Evolutionary conservation across 176 grass and related monocot genomes (phyloP), one percentile per base, ranked within the genome.

Genomic region (Juncus inflexus): DNA sequence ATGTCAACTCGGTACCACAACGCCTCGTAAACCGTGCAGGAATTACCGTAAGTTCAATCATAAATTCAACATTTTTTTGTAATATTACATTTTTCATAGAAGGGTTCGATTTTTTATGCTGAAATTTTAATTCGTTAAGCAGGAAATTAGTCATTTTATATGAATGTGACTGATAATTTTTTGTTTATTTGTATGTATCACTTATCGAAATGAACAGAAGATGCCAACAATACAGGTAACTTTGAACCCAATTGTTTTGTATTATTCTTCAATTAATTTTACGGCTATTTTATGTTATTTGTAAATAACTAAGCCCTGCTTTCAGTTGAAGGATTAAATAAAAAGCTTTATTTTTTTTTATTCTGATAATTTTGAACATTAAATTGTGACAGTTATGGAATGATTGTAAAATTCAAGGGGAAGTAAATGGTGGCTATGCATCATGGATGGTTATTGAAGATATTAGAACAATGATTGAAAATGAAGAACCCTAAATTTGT

Each of bases 141-240:
- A 6, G 58, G 9, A 57, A 70, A 47, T 39, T 56, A 55, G 66
- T 78, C 61, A 67, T 59, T 63, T 61, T 43, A 0, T 52, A 76
- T 73, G 50, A 77, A 78, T 40, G 10, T 63, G 9, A 66, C 82
- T 64, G 76, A 69, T 35, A 74, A 58, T 79, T 69, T 15, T 76
- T 72, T 75, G 76, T 65, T 79, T 65, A 70, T 36, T 35, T 14
- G 72, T 35, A 61, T 63, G 5, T 15, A 47, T 77, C 5, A 43
- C 73, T 60, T 16, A 36, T 70, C 67, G 43, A 63, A 75, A 72
- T 14, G 15, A 84, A 58, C 85, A 99, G 94, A 99, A 90, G 78
- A 99, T 99, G 88, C 94, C 94, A 42, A 79, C 83, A 60, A 81
- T 99, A 86, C 94, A 92, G 89, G 94, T 92, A 89, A 69, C 74